These are phyloP conservation scores for Coniferiporia sulphurascens DNA, from an alignment of 1,284 basidiomycete genomes.

Conservation along the genomic window DNA sequence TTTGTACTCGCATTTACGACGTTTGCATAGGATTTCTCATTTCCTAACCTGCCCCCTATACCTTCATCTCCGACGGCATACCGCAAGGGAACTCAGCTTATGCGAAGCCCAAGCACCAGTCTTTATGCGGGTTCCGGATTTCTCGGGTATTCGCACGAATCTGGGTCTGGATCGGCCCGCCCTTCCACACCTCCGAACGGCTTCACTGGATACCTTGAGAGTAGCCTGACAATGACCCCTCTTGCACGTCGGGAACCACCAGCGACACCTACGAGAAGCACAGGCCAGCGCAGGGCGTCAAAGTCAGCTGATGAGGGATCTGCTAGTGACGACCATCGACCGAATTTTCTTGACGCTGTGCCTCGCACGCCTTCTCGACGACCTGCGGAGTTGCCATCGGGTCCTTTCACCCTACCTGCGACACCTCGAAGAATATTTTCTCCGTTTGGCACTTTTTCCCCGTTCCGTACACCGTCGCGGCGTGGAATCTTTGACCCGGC, in stretches of 20 bases:
- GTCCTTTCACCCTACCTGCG: neutral
- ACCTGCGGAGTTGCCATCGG: neutral
- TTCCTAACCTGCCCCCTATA: neutral
- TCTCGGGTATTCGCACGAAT: neutral
- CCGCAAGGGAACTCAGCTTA: neutral
- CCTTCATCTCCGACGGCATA: slow-evolving; percentile 13
- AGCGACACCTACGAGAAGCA: slow-evolving; percentile 11
- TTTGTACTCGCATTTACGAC: no score
- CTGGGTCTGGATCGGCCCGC: neutral
- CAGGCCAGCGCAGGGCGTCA: neutral
- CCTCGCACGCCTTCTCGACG: neutral
- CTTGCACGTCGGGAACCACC: slow-evolving; percentile 1
- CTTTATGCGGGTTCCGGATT: slow-evolving; percentile 9
- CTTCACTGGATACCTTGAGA: slow-evolving; percentile 2
- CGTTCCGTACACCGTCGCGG: slow-evolving; percentile 18
- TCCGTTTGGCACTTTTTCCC: slow-evolving; percentile 12
- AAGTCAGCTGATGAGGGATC: neutral
- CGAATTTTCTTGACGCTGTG: slow-evolving; percentile 1
- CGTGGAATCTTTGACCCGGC: slow-evolving; percentile 13
- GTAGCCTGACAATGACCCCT: slow-evolving; percentile 3
- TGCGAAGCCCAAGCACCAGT: slow-evolving; percentile 8
- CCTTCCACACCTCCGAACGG: slow-evolving; percentile 7
- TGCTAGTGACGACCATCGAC: slow-evolving; percentile 1
- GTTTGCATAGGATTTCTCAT: neutral
- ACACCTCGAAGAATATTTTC: slow-evolving; percentile 13